A percentile compares a stretch with the other conserved stretches of the same genome.
Conservation (phyloP, 345 rosid genomes). For the Eucalyptus tenuipes region DNA sequence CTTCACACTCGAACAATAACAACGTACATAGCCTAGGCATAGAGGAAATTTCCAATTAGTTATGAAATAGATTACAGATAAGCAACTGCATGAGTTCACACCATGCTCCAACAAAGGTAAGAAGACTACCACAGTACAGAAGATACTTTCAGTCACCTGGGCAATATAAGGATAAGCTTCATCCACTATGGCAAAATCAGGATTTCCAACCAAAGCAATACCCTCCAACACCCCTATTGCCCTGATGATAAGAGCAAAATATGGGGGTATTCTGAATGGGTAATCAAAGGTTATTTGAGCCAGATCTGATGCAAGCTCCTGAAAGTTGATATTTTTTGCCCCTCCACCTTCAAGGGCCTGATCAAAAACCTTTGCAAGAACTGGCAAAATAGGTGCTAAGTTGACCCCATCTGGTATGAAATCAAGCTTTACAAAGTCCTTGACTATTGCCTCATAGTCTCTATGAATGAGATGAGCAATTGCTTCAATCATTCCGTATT, state of each 20-base stretch:
- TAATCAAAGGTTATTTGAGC: conserved; percentile 96
- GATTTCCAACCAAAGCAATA: conserved; percentile 90
- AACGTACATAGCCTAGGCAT: neutral
- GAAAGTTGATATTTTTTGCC: conserved; percentile 82
- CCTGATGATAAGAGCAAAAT: conserved; percentile 91
- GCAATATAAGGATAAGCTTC: conserved; percentile 98
- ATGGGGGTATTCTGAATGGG: conserved; percentile 97
- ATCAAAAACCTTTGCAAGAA: conserved; percentile 92
- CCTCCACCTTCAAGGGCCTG: conserved; percentile 99
- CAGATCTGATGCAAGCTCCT: conserved; percentile 92
- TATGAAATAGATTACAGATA: neutral
- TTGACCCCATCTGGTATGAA: conserved; percentile 95
- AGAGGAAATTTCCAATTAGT: neutral
- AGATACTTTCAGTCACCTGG: conserved; percentile 34
- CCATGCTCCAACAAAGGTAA: neutral
- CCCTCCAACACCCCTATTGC: conserved; percentile 97
- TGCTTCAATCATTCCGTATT: conserved; percentile 99
- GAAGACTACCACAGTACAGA: neutral
- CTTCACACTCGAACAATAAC: neutral
- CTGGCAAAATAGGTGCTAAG: conserved; percentile 89
- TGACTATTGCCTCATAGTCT: conserved; percentile 80
- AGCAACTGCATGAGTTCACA: neutral
- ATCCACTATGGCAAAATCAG: conserved; percentile 91
- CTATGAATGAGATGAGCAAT: conserved; percentile 95
- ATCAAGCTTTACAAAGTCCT: conserved; percentile 89